phyloP scores from a whole-genome alignment of 352 stramenopile genomes.

The Thraustotheca clavata region DNA sequence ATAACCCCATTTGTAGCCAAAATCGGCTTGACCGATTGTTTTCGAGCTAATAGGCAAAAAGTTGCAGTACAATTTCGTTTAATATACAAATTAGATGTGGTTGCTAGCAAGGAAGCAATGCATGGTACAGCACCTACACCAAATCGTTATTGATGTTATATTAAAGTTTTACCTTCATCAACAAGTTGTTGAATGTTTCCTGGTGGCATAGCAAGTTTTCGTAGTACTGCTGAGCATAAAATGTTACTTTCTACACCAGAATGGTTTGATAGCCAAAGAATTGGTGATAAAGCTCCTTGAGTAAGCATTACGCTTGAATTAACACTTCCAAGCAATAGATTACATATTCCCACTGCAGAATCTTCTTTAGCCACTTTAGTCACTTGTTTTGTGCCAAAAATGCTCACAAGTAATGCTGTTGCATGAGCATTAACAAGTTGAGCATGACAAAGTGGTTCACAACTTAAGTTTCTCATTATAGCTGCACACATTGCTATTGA shows the following conservation, averaged over 20 bases:
- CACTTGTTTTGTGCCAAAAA: constrained; percentile 38
- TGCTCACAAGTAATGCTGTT: constrained; percentile 34
- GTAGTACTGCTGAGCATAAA: constrained; percentile 47
- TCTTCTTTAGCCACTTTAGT: constrained; percentile 34
- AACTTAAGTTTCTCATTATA: constrained; percentile 50
- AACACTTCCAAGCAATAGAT: constrained; percentile 51
- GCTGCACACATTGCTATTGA: constrained; percentile 27
- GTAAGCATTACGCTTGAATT: constrained; percentile 50
- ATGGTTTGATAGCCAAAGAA: constrained; percentile 44
- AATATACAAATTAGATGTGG: constrained; percentile 31
- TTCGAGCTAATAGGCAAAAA: constrained; percentile 48
- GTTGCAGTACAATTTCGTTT: constrained; percentile 63
- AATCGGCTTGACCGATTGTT: constrained; percentile 32
- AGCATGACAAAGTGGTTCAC: constrained; percentile 27
- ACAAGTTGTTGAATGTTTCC: constrained; percentile 58
- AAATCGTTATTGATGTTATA: neutral
- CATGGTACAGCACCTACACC: constrained; percentile 32
- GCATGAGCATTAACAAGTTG: constrained; percentile 34
- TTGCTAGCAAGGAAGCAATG: constrained; percentile 40
- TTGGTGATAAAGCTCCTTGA: constrained; percentile 36
- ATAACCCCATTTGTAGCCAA: constrained; percentile 52
- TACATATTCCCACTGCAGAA: constrained; percentile 46
- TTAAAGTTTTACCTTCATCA: constrained; percentile 30
- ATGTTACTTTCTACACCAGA: constrained; percentile 26
- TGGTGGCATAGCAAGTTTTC: constrained; percentile 55